These are phyloP conservation scores for Ceratobasidium sp. DNA, from an alignment of 1,284 basidiomycete species.

Conservation along the genomic window DNA sequence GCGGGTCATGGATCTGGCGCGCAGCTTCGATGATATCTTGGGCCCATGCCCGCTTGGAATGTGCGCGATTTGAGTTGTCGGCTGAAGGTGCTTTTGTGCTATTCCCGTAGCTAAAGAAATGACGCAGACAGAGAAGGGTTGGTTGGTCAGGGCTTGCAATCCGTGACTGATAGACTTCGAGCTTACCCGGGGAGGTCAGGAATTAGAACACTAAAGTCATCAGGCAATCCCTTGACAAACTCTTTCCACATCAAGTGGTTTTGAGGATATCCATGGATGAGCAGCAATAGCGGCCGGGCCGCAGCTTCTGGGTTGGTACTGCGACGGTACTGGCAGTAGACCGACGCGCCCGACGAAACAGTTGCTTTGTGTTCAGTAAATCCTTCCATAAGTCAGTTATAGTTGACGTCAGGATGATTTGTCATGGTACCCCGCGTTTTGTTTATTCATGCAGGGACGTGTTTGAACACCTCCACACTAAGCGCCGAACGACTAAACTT, in stretches of 20 bases:
- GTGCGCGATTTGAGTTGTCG: constrained; percentile 50
- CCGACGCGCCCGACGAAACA: constrained; percentile 18
- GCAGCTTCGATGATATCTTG: constrained; percentile 52
- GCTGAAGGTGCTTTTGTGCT: constrained; percentile 51
- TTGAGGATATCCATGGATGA: constrained; percentile 56
- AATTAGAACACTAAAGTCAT: constrained; percentile 51
- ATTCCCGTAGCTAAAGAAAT: constrained; percentile 51
- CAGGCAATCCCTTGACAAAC: constrained; percentile 51
- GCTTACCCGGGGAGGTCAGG: constrained; percentile 55
- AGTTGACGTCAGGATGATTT: constrained; percentile 42
- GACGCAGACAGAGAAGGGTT: not conserved
- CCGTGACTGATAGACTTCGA: not conserved
- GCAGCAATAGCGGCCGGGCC: constrained; percentile 50
- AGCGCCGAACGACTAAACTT: constrained; percentile 20
- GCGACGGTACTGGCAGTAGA: constrained; percentile 16
- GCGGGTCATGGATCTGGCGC: constrained; percentile 47
- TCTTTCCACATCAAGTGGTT: constrained; percentile 53
- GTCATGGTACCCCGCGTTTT: constrained; percentile 7
- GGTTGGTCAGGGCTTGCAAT: not conserved
- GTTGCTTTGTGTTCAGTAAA: constrained; percentile 14
- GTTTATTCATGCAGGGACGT: not conserved
- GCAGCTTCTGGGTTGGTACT: constrained; percentile 26
- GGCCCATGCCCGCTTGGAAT: constrained; percentile 54
- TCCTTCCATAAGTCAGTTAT: not conserved
- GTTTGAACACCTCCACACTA: constrained; percentile 31